These are phyloP conservation scores for Aplosporella prunicola DNA, from an alignment of 2,329 filamentous ascomycete genomes.

Conservation along the genomic window DNA sequence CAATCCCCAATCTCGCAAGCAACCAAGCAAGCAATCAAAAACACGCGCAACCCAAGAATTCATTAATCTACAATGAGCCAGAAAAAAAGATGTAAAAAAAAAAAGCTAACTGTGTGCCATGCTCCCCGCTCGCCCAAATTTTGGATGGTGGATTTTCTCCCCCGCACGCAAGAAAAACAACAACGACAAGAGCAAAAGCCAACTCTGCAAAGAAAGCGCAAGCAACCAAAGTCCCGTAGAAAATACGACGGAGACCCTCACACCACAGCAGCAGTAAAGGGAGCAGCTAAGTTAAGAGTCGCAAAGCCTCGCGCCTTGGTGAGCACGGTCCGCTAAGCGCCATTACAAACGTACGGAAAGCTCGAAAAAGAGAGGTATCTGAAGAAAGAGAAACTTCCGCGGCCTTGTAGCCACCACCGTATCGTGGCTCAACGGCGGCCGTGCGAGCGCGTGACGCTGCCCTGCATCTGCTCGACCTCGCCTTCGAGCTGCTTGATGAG, in stretches of 20 bases:
- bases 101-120: too few relatives aligned
- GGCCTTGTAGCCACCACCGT: too few relatives aligned
- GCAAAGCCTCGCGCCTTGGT: slow-evolving; percentile 4
- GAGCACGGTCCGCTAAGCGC: too few relatives aligned
- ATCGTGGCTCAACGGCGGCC: slow-evolving; percentile 63
- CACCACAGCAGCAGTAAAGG: slow-evolving; percentile 1
- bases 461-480: slow-evolving; percentile 56
- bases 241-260: slow-evolving; percentile 4
- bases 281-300: slow-evolving; percentile 4
- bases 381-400: slow-evolving; percentile 30
- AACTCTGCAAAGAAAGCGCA: neutral
- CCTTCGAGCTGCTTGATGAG: slow-evolving; percentile 80
- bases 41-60: slow-evolving; percentile 4
- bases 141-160: slow-evolving; percentile 7
- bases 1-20: too few relatives aligned
- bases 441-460: slow-evolving; percentile 79
- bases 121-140: slow-evolving; percentile 7
- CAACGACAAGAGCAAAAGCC: neutral
- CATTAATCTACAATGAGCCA: slow-evolving; percentile 10
- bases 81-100: slow-evolving; percentile 10
- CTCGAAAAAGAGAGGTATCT: slow-evolving; percentile 31
- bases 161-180: slow-evolving; percentile 8
- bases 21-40: too few relatives aligned
- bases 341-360: slow-evolving; percentile 34
- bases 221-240: too few relatives aligned